These are phyloP conservation scores for Phaeodactylum tricornutum DNA, from an alignment of 108 stramenopile species.

Conservation along the genomic window DNA sequence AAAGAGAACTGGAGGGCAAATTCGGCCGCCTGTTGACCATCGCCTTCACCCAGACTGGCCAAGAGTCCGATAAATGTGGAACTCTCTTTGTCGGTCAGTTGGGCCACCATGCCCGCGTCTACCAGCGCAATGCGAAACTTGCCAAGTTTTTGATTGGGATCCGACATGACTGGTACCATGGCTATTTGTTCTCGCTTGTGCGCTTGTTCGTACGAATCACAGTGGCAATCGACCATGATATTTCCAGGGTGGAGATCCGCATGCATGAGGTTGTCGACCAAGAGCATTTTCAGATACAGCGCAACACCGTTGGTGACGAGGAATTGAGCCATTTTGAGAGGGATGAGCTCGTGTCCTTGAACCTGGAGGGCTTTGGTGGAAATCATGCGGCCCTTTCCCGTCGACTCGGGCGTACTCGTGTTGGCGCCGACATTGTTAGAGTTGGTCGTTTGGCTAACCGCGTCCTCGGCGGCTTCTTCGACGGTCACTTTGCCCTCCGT, in stretches of 20 bases:
- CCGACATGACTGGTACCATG: background rate
- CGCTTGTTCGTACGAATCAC: background rate
- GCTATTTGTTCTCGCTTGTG: background rate
- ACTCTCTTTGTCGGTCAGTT: slow-evolving; percentile 46
- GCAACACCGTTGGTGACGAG: slow-evolving; percentile 62
- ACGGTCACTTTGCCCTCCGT: background rate
- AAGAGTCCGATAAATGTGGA: slow-evolving; percentile 68
- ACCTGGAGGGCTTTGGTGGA: background rate
- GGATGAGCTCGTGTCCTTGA: slow-evolving; percentile 25
- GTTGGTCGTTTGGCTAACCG: no score
- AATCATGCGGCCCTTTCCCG: background rate
- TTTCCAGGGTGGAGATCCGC: slow-evolving; percentile 78
- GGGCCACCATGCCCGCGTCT: slow-evolving; percentile 87
- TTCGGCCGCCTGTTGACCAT: slow-evolving; percentile 51
- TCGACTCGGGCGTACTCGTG: background rate
- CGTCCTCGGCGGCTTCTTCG: background rate
- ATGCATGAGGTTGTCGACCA: slow-evolving; percentile 73
- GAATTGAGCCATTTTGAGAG: slow-evolving; percentile 30
- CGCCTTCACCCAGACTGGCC: slow-evolving; percentile 52
- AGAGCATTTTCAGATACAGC: slow-evolving; percentile 82
- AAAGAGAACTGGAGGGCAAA: slow-evolving; percentile 48
- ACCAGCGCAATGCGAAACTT: slow-evolving; percentile 37
- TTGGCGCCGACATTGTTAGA: no score
- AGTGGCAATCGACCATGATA: background rate
- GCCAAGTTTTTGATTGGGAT: background rate